Evolutionary conservation across 495 filamentous ascomycete genomes (phyloP).

Genomic region (Talaromyces wortmannii): DNA sequence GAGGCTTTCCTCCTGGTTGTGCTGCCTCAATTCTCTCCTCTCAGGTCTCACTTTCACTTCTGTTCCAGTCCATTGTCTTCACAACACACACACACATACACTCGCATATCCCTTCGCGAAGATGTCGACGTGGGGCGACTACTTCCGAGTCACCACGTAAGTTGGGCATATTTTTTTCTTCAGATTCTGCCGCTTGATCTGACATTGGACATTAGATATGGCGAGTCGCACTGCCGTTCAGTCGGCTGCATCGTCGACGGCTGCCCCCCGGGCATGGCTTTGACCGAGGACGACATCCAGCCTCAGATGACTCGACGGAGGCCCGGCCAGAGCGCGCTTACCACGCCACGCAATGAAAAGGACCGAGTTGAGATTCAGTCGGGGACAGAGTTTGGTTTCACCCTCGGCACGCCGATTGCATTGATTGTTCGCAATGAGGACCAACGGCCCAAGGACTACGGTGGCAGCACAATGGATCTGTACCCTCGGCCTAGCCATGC

Average conservation of each 20-base stretch:
- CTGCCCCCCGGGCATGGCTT: conserved; percentile 79
- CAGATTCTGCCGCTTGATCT: neutral
- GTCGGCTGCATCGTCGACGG: conserved; percentile 88
- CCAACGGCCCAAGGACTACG: conserved; percentile 91
- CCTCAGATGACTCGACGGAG: conserved; percentile 88
- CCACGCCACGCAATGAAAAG: conserved; percentile 89
- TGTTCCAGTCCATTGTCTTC: neutral
- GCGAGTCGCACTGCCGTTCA: conserved; percentile 87
- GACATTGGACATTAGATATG: conserved; percentile 51
- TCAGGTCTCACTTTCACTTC: too few relatives aligned
- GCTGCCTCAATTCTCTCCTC: too few relatives aligned
- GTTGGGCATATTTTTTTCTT: conserved; percentile 17
- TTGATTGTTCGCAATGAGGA: conserved; percentile 88
- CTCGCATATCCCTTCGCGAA: conserved; percentile 2
- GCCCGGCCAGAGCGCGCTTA: conserved; percentile 84
- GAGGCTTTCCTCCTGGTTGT: too few relatives aligned
- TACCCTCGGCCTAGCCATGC: conserved; percentile 92
- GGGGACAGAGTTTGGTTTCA: conserved; percentile 87
- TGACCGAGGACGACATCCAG: conserved; percentile 88
- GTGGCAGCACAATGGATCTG: conserved; percentile 80
- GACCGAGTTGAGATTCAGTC: conserved; percentile 90
- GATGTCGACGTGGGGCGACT: conserved; percentile 90
- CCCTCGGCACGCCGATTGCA: conserved; percentile 86
- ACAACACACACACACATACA: neutral
- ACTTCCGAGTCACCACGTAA: conserved; percentile 82